Conservation (phyloP, 2,329 filamentous ascomycete species). For the Onygena corvina region DNA sequence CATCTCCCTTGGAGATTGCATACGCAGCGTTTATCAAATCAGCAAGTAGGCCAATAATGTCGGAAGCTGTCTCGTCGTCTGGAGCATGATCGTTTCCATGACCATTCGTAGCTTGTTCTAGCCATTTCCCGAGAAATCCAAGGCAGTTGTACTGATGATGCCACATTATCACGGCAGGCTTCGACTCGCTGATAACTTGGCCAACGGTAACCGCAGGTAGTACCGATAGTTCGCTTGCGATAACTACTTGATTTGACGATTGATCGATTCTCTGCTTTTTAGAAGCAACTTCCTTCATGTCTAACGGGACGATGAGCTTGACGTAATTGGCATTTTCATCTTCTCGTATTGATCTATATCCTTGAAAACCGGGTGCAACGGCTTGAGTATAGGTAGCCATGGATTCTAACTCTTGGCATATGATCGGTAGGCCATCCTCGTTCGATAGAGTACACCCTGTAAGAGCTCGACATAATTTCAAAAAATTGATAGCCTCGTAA, state of each 20-base stretch:
- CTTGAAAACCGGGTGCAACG: slow-evolving; percentile 58
- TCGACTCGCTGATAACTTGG: slow-evolving; percentile 62
- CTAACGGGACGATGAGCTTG: slow-evolving; percentile 48
- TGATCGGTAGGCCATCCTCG: slow-evolving; percentile 39
- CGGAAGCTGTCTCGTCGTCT: slow-evolving; percentile 51
- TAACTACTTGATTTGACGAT: slow-evolving; percentile 20
- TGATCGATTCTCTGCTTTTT: slow-evolving; percentile 4
- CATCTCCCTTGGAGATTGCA: slow-evolving; percentile 19
- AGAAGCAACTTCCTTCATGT: slow-evolving; percentile 30
- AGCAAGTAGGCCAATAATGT: slow-evolving; percentile 62
- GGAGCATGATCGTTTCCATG: slow-evolving; percentile 44
- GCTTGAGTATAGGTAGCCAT: slow-evolving; percentile 66
- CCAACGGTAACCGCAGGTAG: slow-evolving; percentile 32
- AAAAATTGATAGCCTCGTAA: slow-evolving; percentile 69
- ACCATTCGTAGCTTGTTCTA: slow-evolving; percentile 36
- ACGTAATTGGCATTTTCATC: slow-evolving; percentile 77
- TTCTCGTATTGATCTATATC: slow-evolving; percentile 67
- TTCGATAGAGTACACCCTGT: slow-evolving; percentile 37
- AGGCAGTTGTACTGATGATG: slow-evolving; percentile 64
- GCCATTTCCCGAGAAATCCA: slow-evolving; percentile 62
- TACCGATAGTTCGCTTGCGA: slow-evolving; percentile 28
- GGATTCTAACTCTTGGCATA: slow-evolving; percentile 54
- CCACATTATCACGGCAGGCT: slow-evolving; percentile 63
- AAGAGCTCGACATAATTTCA: slow-evolving; percentile 58
- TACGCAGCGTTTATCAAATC: slow-evolving; percentile 48